Evolutionary conservation across 768 basidiomycete species (phyloP).

Genomic region (Boletus rex-veris): DNA sequence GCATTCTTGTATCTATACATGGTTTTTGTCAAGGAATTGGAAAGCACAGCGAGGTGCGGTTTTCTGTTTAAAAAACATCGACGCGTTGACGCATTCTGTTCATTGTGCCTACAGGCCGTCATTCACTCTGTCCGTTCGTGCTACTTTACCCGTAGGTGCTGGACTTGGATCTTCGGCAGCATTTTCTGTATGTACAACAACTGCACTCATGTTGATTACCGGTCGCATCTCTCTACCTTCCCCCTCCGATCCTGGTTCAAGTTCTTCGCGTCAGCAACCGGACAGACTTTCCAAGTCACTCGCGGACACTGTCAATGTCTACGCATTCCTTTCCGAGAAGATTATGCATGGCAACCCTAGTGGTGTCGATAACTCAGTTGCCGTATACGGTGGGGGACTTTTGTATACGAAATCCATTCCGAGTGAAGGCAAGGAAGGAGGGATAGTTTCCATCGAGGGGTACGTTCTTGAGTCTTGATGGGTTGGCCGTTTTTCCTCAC

Average conservation of each 20-base stretch:
- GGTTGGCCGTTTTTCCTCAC: not conserved
- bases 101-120: conserved; percentile 49
- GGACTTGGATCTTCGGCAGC: conserved; percentile 97
- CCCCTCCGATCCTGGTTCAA: conserved; percentile 18
- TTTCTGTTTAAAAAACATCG: conserved; percentile 15
- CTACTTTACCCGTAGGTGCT: conserved; percentile 89
- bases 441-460: conserved; percentile 86
- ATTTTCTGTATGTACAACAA: conserved; percentile 84
- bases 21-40: conserved; percentile 48
- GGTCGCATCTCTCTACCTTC: conserved; percentile 59
- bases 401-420: conserved; percentile 74
- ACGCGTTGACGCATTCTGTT: conserved; percentile 12
- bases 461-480: conserved; percentile 37
- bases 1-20: conserved; percentile 96
- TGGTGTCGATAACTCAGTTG: conserved; percentile 94
- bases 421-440: conserved; percentile 60
- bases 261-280: conserved; percentile 35
- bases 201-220: conserved; percentile 74
- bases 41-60: conserved; percentile 53
- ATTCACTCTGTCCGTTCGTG: conserved; percentile 77
- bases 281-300: conserved; percentile 57
- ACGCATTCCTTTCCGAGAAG: conserved; percentile 95
- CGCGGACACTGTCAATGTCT: conserved; percentile 83
- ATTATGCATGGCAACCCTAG: conserved; percentile 96
- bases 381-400: conserved; percentile 89